Base-by-base conservation (phyloP, 257 asterid genomes). In the Paulownia fortunei region DNA sequence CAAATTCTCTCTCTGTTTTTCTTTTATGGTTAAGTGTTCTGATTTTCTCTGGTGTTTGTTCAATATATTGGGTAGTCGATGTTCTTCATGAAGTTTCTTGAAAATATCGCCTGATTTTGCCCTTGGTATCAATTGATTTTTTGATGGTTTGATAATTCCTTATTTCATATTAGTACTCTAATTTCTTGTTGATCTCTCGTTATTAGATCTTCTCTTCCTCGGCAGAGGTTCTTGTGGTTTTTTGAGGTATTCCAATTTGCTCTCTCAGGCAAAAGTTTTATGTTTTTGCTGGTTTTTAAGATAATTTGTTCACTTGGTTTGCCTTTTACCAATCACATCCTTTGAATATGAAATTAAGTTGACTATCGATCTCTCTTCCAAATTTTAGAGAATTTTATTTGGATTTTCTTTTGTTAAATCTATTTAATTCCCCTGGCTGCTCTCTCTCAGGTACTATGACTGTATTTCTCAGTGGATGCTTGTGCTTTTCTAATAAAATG, bases 21-120 rank as follows among this genome's bases (percentile, higher is more conserved):
- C 6, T 23, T 8, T 74, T 83, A 74, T 80, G 83, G 80, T 82
- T 75, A 52, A 87, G 64, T 77, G 70, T 72, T 76, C 71, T 84
- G 83, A 81, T 86, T 66, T 52, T 41, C 58, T 7, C 46, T 73
- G 18, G 15, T 64, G 23, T 56, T n/a, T 66, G 46, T 32, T 60
- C 55, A n/a, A 39, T 64, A 6, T 71, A n/a, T 30, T 56, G 69
- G 7, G 15, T 3, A 1, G n/a, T 41, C 11, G 49, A 44, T 52
- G 72, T 59, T 72, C 30, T 56, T 46, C 13, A 6, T 34, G 4
- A 58, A 15, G 24, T 16, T 11, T 69, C 51, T 51, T 41, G 64
- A 55, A 21, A 68, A 47, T 58, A 58, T 44, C 74, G 12, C 52
- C 60, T 62, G 63, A 65, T 36, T 73, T 72, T 64, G 55, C 21